These are phyloP conservation scores for Eimeria praecox DNA, from an alignment of 169 alveolate species.

Conservation along the genomic window DNA sequence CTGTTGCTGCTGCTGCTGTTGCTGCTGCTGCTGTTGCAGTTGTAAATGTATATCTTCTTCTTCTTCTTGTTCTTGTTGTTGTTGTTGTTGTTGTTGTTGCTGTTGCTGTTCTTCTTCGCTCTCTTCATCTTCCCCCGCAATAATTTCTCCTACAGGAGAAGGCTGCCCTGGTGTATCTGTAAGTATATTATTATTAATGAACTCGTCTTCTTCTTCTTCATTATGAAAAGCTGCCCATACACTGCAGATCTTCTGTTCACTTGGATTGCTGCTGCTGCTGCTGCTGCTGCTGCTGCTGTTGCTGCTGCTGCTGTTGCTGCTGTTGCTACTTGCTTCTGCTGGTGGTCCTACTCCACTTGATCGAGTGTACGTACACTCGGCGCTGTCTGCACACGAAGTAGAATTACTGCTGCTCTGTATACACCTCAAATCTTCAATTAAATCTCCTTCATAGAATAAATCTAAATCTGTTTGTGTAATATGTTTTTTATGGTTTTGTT, in stretches of 20 bases:
- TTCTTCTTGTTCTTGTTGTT: too few species aligned
- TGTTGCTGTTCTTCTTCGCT: slow-evolving; percentile 34
- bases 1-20: not conserved
- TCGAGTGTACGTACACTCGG: slow-evolving; percentile 9
- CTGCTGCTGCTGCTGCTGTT: too few species aligned
- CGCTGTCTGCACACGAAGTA: not conserved
- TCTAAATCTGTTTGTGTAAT: slow-evolving; percentile 46
- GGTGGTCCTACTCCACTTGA: not conserved
- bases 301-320: slow-evolving; percentile 32
- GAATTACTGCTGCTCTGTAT: not conserved
- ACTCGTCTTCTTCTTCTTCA: not conserved
- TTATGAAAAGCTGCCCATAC: not conserved
- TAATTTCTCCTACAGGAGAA: not conserved
- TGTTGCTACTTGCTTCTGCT: too few species aligned
- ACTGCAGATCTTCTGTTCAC: not conserved
- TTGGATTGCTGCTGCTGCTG: too few species aligned
- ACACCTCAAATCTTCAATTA: not conserved
- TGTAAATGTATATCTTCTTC: too few species aligned
- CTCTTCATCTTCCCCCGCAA: slow-evolving; percentile 73
- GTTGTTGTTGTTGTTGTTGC: not conserved
- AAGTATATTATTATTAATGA: not conserved
- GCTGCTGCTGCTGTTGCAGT: not conserved
- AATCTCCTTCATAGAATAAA: slow-evolving; percentile 40
- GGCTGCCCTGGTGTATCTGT: slow-evolving; percentile 17
- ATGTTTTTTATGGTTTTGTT: not conserved